These are phyloP conservation scores for Phaseolus coccineus DNA, from an alignment of 331 rosid genomes.

Conservation along the genomic window DNA sequence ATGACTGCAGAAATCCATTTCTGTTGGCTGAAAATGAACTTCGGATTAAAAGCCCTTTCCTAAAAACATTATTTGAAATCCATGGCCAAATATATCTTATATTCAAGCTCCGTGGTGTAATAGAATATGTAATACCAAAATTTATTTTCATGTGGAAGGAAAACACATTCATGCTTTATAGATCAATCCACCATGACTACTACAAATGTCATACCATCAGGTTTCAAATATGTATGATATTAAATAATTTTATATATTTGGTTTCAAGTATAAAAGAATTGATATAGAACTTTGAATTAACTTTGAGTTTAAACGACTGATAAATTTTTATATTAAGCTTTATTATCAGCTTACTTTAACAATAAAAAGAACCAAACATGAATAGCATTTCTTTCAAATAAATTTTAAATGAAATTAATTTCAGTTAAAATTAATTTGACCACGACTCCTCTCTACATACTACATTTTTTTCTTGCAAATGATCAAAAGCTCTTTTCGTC, in stretches of 20 bases:
- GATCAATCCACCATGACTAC: not conserved
- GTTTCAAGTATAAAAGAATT: not conserved
- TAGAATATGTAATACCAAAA: not conserved
- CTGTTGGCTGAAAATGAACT: not conserved
- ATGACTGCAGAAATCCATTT: not conserved
- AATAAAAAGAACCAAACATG: too few species aligned
- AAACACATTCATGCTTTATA: not conserved
- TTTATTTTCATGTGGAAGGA: not conserved
- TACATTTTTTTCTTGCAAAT: not conserved
- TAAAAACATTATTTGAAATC: not conserved
- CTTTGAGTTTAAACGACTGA: too few species aligned
- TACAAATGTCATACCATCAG: not conserved
- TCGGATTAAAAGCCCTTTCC: constrained; percentile 9
- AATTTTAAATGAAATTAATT: too few species aligned
- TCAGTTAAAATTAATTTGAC: too few species aligned
- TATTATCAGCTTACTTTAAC: too few species aligned
- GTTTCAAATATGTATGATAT: not conserved
- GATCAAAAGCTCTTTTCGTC: not conserved
- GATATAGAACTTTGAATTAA: too few species aligned
- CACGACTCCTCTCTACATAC: too few species aligned
- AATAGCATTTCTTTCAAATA: too few species aligned
- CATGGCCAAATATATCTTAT: not conserved
- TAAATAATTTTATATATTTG: too few species aligned
- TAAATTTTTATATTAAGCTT: too few species aligned
- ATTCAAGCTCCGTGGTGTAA: not conserved